phyloP scores from a whole-genome alignment of 164 flowering plant genomes.

The Umbilicus rupestris region DNA sequence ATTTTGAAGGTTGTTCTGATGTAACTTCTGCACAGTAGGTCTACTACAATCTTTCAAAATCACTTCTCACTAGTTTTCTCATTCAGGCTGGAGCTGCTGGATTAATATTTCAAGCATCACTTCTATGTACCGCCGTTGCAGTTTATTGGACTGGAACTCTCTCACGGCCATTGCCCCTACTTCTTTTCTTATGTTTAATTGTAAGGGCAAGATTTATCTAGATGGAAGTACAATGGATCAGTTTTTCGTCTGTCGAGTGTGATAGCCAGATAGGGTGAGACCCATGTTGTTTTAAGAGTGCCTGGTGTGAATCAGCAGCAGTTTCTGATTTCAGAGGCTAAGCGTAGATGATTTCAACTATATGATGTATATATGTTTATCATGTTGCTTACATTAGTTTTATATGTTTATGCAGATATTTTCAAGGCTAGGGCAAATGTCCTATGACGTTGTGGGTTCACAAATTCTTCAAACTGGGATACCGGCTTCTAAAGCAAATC shows the following conservation, averaged over 20 bases:
- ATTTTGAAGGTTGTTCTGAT: slow-evolving; percentile 62
- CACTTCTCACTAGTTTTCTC: slow-evolving; percentile 16
- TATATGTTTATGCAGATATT: slow-evolving; percentile 46
- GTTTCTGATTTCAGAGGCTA: background rate
- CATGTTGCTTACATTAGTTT: background rate
- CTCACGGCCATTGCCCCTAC: slow-evolving; percentile 58
- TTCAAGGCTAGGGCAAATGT: slow-evolving; percentile 96
- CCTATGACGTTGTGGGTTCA: slow-evolving; percentile 84
- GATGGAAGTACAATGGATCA: background rate
- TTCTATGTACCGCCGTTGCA: slow-evolving; percentile 77
- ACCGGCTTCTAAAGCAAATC: slow-evolving; percentile 80
- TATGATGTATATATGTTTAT: background rate
- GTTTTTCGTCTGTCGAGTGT: background rate
- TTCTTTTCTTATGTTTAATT: slow-evolving; percentile 70
- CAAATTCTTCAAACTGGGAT: slow-evolving; percentile 99
- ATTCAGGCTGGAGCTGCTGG: slow-evolving; percentile 96
- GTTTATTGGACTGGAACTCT: slow-evolving; percentile 84
- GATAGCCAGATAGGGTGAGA: background rate
- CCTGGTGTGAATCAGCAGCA: background rate
- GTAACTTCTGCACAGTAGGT: background rate
- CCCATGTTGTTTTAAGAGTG: background rate
- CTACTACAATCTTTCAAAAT: slow-evolving; percentile 4
- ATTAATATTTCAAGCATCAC: slow-evolving; percentile 74
- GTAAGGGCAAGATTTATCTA: slow-evolving; percentile 35
- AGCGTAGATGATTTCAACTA: background rate